Percentiles rank a stretch among this genome's conserved stretches.
Conservation (phyloP, 1,139 yeast genomes). For the Candida sp. region DNA sequence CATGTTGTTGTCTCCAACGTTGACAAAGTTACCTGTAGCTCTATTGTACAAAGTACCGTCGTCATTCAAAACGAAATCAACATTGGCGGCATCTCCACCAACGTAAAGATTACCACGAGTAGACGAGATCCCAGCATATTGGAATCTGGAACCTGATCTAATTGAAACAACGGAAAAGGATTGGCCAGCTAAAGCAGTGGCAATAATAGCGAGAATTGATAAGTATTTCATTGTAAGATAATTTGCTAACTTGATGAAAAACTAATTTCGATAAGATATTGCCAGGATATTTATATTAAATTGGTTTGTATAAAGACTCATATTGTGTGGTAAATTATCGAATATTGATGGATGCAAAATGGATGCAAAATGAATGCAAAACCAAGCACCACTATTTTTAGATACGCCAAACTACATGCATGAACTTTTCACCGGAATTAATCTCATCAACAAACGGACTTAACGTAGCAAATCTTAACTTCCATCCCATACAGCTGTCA, state of each 20-base stretch:
- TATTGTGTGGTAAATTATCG: too few species aligned
- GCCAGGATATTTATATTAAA: neutral
- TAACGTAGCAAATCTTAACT: too few species aligned
- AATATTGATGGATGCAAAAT: too few species aligned
- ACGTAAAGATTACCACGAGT: conserved; percentile 12
- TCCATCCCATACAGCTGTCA: too few species aligned
- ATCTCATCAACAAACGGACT: too few species aligned
- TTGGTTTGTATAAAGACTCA: too few species aligned
- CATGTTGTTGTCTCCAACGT: conserved; percentile 12
- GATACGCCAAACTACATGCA: neutral
- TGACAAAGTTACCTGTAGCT: conserved; percentile 11
- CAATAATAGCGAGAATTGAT: conserved; percentile 14
- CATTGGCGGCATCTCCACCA: conserved; percentile 13
- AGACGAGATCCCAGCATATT: conserved; percentile 11
- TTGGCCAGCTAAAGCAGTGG: conserved; percentile 21
- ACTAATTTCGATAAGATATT: neutral
- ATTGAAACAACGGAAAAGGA: conserved; percentile 17
- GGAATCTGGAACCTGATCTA: conserved; percentile 23
- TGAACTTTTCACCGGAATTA: neutral
- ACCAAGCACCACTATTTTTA: neutral
- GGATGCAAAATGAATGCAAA: neutral
- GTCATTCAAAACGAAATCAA: conserved; percentile 12
- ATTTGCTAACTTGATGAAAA: neutral
- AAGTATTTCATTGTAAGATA: conserved; percentile 3
- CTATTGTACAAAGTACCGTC: conserved; percentile 19